Evolutionary conservation across 1,284 basidiomycete genomes (phyloP), one percentile per base, ranked within the genome.

Genomic region (Trametes pubescens): DNA sequence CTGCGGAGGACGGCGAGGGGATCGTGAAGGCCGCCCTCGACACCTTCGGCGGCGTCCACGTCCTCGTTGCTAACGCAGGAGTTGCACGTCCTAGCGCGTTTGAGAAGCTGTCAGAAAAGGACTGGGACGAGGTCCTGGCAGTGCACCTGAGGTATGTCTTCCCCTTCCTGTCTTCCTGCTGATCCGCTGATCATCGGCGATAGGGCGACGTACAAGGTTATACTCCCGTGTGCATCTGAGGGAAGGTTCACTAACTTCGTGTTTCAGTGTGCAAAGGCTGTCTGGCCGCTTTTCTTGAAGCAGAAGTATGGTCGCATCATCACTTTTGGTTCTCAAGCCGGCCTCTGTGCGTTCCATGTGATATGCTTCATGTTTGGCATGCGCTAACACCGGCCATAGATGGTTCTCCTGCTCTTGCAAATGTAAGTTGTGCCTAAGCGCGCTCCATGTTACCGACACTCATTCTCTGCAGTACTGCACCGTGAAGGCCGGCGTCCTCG

Each of bases 261-360:
- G 32, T n/a, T 62, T 16, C 61, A 93, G 90, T 94, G 93, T 72
- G 91, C 89, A 61, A 95, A 98, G 76, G 97, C 97, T 14, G 93
- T 95, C 40, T 99, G 96, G 98, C 96, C 97, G 4, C 84, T 95
- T 74, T 98, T 99, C 86, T 91, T 93, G 78, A 93, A 97, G 81
- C 98, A 99, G 77, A 96, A 96, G 80, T 99, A 92, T 76, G 97
- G 98, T 37, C 90, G 98, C 62, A 97, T 99, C 74, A 86, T 99
- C 62, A 98, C 94, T 58, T 99, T 96, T 32, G 89, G 91, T 63
- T 99, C 96, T 6, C 90, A 92, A 75, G 95, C 96, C 61, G 97
- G 96, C 66, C 90, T 98, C 65, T 96, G 92, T 94, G 72, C 75
- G 92, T 83, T 34, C 51, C 34, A n/a, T 43, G 32, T 21, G 21